These are phyloP conservation scores for Xylaria sp. DNA, from an alignment of 2,329 filamentous ascomycete species.

Conservation along the genomic window DNA sequence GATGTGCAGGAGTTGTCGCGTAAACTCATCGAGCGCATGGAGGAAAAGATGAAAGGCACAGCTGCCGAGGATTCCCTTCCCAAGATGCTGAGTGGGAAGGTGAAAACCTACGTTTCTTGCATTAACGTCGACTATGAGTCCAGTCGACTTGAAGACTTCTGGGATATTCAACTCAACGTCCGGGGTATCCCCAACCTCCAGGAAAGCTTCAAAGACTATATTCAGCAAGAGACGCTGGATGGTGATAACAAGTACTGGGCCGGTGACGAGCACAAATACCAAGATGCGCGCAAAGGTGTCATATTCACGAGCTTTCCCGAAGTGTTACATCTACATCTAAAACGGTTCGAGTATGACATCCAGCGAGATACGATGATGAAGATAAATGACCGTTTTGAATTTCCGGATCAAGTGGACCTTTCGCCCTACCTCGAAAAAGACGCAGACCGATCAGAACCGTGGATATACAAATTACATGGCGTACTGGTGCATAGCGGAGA, in stretches of 20 bases:
- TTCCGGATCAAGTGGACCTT: constrained; percentile 84
- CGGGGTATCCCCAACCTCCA: constrained; percentile 91
- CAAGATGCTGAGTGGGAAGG: constrained; percentile 94
- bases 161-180: constrained; percentile 98
- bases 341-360: constrained; percentile 98
- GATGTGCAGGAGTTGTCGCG: constrained; percentile 97
- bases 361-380: constrained; percentile 99
- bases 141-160: constrained; percentile 94
- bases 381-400: constrained; percentile 93
- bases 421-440: constrained; percentile 86
- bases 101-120: constrained; percentile 98
- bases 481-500: constrained; percentile 97
- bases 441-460: constrained; percentile 87
- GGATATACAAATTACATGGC: constrained; percentile 91
- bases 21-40: constrained; percentile 96
- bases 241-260: constrained; percentile 99
- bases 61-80: constrained; percentile 88
- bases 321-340: constrained; percentile 92
- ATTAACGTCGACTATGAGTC: constrained; percentile 99
- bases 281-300: constrained; percentile 97
- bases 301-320: constrained; percentile 97
- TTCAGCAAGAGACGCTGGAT: constrained; percentile 95
- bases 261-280: constrained; percentile 86
- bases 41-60: constrained; percentile 98
- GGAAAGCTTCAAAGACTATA: constrained; percentile 95